Evolutionary conservation across 2,329 filamentous ascomycete species (phyloP), one percentile per base, ranked within the genome.

Genomic region (Trichoderma hamatum): DNA sequence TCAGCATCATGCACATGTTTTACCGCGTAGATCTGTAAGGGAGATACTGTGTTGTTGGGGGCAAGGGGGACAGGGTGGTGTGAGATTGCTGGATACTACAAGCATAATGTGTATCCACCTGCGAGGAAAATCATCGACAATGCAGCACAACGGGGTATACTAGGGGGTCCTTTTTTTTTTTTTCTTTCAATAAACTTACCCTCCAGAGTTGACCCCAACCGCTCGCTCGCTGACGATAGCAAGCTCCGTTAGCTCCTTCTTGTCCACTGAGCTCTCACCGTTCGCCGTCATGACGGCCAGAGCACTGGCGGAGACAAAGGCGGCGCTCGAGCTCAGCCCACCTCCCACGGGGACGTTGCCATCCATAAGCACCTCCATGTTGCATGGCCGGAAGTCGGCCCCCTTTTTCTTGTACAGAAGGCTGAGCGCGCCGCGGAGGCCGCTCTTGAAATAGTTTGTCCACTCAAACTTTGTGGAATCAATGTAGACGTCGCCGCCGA

Each of bases 371-470:
- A 98, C 87, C 73, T 96, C 89, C 90, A 99, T 93, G 75, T 92
- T 91, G 68, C 72, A 73, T 2, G 93, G 90, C 54, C 84, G 84
- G 76, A 93, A 91, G 58, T 81, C 82, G 11, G 84, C 82, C 39
- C 87, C 87, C 34, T 85, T 77, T 78, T 90, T 90, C 80, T 89
- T 88, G 77, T 88, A 86, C 72, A 99, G 83, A 70, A 97, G 84
- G 74, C 92, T 88, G 68, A 97, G 82, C 0, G 95, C 95, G 34
- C 94, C 96, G 43, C 88, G 85, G 61, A 98, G 84, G 0, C 96
- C 96, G 66, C 93, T 92, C 82, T 96, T 96, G 88, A 99, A 98
- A 85, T 99, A 99, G 79, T 98, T 99, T 69, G 93, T 92, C 96
- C 96, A 99, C 81, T 97, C 94, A 73, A 96, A 92, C 73, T 91